Base-by-base conservation (phyloP, 192 early-diverging fungal species). In the Linnemannia hyalina region DNA sequence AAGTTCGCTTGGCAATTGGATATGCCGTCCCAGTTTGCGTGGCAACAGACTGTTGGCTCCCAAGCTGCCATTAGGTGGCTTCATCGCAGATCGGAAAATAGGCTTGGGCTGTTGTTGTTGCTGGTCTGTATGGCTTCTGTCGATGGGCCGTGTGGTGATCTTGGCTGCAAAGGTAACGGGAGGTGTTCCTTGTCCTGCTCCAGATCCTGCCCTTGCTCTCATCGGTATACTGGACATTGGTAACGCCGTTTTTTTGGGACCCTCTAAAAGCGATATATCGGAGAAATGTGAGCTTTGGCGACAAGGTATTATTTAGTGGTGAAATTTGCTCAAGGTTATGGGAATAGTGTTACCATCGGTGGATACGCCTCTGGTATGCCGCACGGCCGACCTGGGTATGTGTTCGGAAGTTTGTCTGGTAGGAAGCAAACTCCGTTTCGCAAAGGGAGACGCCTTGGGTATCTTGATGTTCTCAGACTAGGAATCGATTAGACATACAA, bases 11-110 rank as follows among this genome's bases (percentile, higher is more conserved):
- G 84, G 84, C 22, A 86, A 54, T 55, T 86, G 84, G 46, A 86
- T 86, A 74, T 81, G 79, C 29, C 84, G 79, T n/a, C 41, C 84
- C 5, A 77, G 60, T 81, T 86, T 86, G 15, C 79, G 63, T 35
- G 35, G 68, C 15, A 8, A 18, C 65, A 32, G 41, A 60, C 42
- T 77, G 60, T 42, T 60, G 69, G 40, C 44, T 16, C 44, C 69
- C 6, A 41, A 22, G 38, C 23, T 38, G 6, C 38, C 44, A 73
- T 73, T 80, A 26, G 80, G 49, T 2, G 78, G 52, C 18, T 86
- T 86, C 80, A 86, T 47, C 1, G 84, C 84, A 3, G 84, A 86
- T 29, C 80, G 79, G 40, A 86, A 80, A 22, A 70, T 35, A 4
- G 75, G 79, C 29, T 80, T 80, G 13, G 75, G 46, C 0, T 52